A percentile compares a stretch with the other conserved stretches of the same genome.
These are phyloP conservation scores for Paraleonurus japonicus DNA, from an alignment of 257 asterid species.

Conservation along the genomic window DNA sequence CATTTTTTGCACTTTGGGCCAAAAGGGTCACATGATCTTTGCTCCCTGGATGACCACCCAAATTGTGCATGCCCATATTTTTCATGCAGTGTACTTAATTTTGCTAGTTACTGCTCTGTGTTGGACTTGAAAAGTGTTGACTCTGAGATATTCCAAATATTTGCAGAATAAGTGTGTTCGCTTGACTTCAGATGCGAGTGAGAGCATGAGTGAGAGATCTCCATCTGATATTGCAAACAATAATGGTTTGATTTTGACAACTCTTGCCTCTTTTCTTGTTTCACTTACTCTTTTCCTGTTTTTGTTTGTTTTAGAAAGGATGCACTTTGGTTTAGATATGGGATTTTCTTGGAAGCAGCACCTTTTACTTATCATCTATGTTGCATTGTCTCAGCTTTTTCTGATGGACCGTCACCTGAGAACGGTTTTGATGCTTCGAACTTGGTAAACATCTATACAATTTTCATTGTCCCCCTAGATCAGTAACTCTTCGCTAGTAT, in stretches of 20 bases:
- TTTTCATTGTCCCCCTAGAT: constrained; percentile 8
- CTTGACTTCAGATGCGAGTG: constrained; percentile 40
- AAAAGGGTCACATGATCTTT: too few species aligned
- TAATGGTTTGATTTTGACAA: constrained; percentile 34
- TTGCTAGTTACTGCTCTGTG: constrained; percentile 15
- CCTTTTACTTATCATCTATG: constrained; percentile 27
- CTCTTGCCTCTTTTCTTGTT: constrained; percentile 18
- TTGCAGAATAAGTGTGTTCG: constrained; percentile 51
- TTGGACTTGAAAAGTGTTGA: constrained; percentile 16
- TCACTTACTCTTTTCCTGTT: constrained; percentile 10
- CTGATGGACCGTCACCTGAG: constrained; percentile 40
- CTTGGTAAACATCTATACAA: constrained; percentile 36
- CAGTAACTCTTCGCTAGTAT: not conserved
- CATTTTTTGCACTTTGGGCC: too few species aligned
- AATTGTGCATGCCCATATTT: constrained; percentile 26
- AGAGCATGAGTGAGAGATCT: constrained; percentile 41
- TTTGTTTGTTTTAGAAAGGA: not conserved
- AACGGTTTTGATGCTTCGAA: constrained; percentile 34
- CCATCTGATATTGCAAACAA: constrained; percentile 42
- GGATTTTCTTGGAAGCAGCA: constrained; percentile 9
- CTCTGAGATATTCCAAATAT: constrained; percentile 22
- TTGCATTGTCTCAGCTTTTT: constrained; percentile 41
- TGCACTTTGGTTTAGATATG: constrained; percentile 19
- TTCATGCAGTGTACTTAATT: constrained; percentile 33
- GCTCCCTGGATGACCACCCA: constrained; percentile 23